These are phyloP conservation scores for Stachybotrys elegans DNA, from an alignment of 2,329 filamentous ascomycete species.

Conservation along the genomic window DNA sequence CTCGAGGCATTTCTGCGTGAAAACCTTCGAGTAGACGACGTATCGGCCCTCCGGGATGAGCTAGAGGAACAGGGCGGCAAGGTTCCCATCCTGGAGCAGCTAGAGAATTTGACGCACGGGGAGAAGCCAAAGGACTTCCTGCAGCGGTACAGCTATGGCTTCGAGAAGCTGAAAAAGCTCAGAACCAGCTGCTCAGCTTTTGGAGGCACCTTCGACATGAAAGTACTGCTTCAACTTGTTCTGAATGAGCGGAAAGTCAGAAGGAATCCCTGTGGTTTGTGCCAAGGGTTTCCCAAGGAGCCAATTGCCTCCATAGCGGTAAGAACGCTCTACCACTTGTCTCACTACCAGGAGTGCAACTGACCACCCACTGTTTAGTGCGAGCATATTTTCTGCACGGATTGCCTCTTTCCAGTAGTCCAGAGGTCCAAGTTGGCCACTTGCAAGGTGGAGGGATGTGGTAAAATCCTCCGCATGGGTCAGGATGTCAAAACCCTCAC, in stretches of 20 bases:
- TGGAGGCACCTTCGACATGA: conserved; percentile 15
- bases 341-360: background rate
- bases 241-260: conserved; percentile 7
- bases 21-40: fast-evolving
- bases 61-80: background rate
- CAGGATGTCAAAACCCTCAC: background rate
- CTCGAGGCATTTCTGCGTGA: conserved; percentile 20
- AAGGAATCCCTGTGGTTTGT: conserved; percentile 6
- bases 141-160: conserved; percentile 7
- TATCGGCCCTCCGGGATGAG: conserved; percentile 1
- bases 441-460: background rate
- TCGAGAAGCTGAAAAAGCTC: conserved; percentile 6
- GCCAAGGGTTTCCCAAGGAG: background rate
- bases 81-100: conserved; percentile 6
- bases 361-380: conserved; percentile 22
- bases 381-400: conserved; percentile 23
- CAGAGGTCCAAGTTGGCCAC: background rate
- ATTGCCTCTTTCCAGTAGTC: conserved; percentile 12
- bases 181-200: conserved; percentile 5
- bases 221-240: conserved; percentile 6
- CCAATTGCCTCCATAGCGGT: conserved; percentile 6
- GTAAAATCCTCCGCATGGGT: background rate
- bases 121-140: conserved; percentile 5
- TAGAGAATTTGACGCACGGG: too few species aligned
- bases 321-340: background rate